These are phyloP conservation scores for Solanum dulcamara DNA, from an alignment of 257 asterid species.

Conservation along the genomic window DNA sequence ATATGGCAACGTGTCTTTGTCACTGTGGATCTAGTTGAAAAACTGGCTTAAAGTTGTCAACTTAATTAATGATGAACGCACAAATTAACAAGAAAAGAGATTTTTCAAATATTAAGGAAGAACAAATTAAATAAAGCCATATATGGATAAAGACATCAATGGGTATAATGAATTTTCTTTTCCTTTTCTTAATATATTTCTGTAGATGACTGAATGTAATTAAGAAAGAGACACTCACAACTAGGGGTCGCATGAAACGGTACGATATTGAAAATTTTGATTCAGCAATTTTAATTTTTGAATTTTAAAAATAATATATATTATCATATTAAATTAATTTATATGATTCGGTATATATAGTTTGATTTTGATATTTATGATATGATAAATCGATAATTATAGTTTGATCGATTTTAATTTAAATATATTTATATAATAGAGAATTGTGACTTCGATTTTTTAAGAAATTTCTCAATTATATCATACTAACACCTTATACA, in stretches of 20 bases:
- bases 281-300: too few relatives aligned
- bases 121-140: neutral
- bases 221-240: neutral
- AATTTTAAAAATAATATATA: too few relatives aligned
- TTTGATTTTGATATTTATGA: neutral
- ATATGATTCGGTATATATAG: too few relatives aligned
- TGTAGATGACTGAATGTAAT: neutral
- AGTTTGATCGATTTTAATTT: neutral
- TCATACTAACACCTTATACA: too few relatives aligned
- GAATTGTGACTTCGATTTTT: too few relatives aligned
- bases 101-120: neutral
- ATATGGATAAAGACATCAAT: neutral
- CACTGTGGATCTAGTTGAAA: neutral
- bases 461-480: too few relatives aligned
- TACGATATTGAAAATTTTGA: too few relatives aligned
- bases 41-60: neutral
- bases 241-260: too few relatives aligned
- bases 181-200: neutral
- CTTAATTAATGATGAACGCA: neutral
- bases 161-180: neutral
- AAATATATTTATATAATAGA: too few relatives aligned
- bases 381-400: too few relatives aligned
- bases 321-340: too few relatives aligned
- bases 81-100: neutral
- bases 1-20: neutral